Evolutionary conservation across 176 grass and related monocot species (phyloP), one percentile per base, ranked within the genome.

Genomic region (Tillandsia leiboldiana): DNA sequence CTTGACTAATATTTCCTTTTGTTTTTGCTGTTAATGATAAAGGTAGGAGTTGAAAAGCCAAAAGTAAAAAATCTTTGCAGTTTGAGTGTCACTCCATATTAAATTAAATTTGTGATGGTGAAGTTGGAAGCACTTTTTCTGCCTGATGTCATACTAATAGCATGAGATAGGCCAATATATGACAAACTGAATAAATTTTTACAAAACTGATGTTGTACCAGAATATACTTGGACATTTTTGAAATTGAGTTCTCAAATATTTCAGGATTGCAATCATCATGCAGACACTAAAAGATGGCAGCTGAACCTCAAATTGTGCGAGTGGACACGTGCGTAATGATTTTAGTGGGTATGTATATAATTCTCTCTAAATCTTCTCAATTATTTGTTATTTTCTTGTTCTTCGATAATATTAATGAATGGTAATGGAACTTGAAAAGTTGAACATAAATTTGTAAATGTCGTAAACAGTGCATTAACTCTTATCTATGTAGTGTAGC

Each of bases 181-280:
- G 57, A 59, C n/a, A 61, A 68, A 69, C 11, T 2, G 26, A 33
- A 61, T 26, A 33, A 10, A 1, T 64, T 68, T 57, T 68, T 3
- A 58, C 72, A 12, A 69, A 13, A n/a, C 9, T 51, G 0, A 67
- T 22, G 58, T 70, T 73, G 61, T 8, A 73, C 79, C 1, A 14
- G 13, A 29, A 62, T 70, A 70, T 74, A 4, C 27, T 78, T 72
- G 72, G 66, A 29, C 26, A 23, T 63, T 11, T 11, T 26, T 47
- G 12, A 6, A 26, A 50, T 9, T 82, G 64, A 75, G 29, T 78
- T 50, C 51, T 48, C 72, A 58, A 70, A n/a, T 51, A 67, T 86
- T 76, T 69, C 78, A 91, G 92, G 85, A 83, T 89, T 67, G 78
- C 75, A 77, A 83, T 53, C 47, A 82, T 91, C 69, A 77, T 80